Percentiles rank a stretch among this genome's conserved stretches.
phyloP scores from a whole-genome alignment of 768 basidiomycete species.

The Cubamyces lactineus region DNA sequence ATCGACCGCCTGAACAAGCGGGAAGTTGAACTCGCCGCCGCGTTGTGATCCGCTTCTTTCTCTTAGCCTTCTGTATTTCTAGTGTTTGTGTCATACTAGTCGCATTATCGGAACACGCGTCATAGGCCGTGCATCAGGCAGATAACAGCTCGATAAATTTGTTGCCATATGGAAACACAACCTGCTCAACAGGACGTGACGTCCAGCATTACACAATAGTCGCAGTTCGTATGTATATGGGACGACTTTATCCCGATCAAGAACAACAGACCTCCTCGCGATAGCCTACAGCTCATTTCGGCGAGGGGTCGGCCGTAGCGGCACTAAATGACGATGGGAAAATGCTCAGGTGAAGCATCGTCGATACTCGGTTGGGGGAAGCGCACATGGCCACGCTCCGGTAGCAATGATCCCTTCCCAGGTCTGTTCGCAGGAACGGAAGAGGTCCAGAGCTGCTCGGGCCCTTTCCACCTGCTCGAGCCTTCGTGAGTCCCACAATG shows the following conservation, averaged over 20 bases:
- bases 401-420: conserved; percentile 50
- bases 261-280: too few relatives aligned
- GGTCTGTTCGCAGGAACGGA: conserved; percentile 51
- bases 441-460: conserved; percentile 54
- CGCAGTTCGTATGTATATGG: neutral
- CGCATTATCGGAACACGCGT: neutral
- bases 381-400: conserved; percentile 56
- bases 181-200: conserved; percentile 2
- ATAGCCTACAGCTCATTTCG: too few relatives aligned
- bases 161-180: conserved; percentile 4
- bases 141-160: conserved; percentile 11
- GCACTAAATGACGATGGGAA: conserved; percentile 1
- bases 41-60: conserved; percentile 11
- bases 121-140: conserved; percentile 23
- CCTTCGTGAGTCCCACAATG: conserved; percentile 13
- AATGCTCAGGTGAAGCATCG: conserved; percentile 29
- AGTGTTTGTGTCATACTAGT: conserved; percentile 7
- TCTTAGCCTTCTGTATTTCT: conserved; percentile 19
- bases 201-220: conserved; percentile 6
- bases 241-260: too few relatives aligned
- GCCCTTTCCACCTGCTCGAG: conserved; percentile 47
- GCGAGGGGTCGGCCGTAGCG: too few relatives aligned
- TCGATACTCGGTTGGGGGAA: conserved; percentile 31
- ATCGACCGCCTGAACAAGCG: conserved; percentile 60
- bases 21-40: conserved; percentile 64